Conservation (phyloP, 1,284 basidiomycete genomes). For the Cutaneotrichosporon mucoides region DNA sequence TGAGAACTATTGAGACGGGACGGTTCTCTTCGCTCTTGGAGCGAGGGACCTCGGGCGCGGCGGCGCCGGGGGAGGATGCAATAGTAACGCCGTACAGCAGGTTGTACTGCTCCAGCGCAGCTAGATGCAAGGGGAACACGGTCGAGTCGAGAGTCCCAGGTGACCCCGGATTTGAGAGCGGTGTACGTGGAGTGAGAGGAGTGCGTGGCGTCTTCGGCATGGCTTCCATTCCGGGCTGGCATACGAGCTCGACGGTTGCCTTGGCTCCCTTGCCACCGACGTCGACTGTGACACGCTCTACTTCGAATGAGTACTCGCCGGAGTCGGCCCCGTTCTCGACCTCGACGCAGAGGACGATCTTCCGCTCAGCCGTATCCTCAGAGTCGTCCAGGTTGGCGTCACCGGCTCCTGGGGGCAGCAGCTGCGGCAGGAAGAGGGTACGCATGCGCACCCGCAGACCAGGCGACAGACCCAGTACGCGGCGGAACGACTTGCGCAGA, state of each 20-base stretch:
- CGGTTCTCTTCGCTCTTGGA: conserved; percentile 58
- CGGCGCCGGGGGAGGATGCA: conserved; percentile 24
- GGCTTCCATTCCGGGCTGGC: conserved; percentile 48
- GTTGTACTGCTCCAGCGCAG: conserved; percentile 72
- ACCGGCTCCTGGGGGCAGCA: conserved; percentile 52
- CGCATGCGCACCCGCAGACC: conserved; percentile 83
- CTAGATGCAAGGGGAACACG: conserved; percentile 65
- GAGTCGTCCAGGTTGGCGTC: conserved; percentile 50
- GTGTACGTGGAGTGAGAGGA: not conserved
- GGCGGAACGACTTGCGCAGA: conserved; percentile 77
- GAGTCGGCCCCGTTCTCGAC: conserved; percentile 57
- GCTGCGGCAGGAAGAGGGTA: conserved; percentile 77
- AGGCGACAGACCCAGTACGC: conserved; percentile 67
- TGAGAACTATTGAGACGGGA: conserved; percentile 70
- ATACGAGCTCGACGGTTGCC: conserved; percentile 51
- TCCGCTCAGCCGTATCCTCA: conserved; percentile 71
- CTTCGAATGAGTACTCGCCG: conserved; percentile 60
- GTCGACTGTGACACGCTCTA: conserved; percentile 66
- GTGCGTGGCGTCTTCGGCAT: too few species aligned
- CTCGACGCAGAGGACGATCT: conserved; percentile 79
- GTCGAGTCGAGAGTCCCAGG: not conserved
- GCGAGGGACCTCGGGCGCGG: conserved; percentile 6
- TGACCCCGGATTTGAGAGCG: not conserved
- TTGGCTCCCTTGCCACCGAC: conserved; percentile 71
- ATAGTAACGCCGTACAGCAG: conserved; percentile 72